Evolutionary conservation across 208 protist genomes (phyloP).

Genomic region (Entamoeba moshkovskii): DNA sequence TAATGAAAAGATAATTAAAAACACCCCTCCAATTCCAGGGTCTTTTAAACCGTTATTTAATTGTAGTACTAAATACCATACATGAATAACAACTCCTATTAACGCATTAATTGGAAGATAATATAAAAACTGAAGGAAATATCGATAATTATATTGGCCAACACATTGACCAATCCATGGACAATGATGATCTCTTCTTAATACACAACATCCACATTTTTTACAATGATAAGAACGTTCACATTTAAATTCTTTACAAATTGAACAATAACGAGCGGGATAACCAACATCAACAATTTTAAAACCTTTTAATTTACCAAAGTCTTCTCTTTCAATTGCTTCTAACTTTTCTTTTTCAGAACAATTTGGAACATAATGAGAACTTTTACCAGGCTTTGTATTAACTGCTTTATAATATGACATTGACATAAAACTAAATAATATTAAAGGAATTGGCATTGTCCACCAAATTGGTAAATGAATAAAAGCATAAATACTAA

Average conservation of each 20-base stretch:
- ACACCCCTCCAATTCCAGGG: not conserved
- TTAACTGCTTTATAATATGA: not conserved
- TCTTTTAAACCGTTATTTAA: not conserved
- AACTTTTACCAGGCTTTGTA: not conserved
- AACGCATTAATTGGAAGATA: not conserved
- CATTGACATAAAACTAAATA: not conserved
- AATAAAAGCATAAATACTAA: not conserved
- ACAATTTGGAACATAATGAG: not conserved
- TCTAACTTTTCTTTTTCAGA: not conserved
- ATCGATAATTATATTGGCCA: not conserved
- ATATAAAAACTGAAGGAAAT: not conserved
- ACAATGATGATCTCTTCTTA: not conserved
- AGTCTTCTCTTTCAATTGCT: not conserved
- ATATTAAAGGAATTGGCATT: not conserved
- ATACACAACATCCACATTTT: not conserved
- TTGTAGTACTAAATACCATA: not conserved
- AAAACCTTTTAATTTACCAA: not conserved
- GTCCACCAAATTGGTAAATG: not conserved
- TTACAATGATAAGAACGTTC: not conserved
- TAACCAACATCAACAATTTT: not conserved
- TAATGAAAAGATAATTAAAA: not conserved
- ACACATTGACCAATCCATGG: not conserved
- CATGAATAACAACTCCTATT: not conserved
- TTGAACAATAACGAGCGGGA: not conserved
- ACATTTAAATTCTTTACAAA: not conserved